Evolutionary conservation across 345 rosid genomes (phyloP), one percentile per base, ranked within the genome.

Genomic region (Euclidium syriacum): DNA sequence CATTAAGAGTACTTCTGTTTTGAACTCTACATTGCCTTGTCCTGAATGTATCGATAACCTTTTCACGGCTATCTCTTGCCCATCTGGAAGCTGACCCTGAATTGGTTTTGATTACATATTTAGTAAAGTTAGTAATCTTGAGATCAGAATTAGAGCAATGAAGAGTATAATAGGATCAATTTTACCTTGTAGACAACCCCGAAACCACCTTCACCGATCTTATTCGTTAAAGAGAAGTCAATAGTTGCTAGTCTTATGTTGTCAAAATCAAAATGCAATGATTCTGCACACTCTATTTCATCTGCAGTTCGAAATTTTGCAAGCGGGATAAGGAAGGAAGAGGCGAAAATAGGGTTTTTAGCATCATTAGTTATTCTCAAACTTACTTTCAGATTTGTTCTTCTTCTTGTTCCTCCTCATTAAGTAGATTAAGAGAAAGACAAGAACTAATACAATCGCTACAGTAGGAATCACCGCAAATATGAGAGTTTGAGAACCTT

Each of bases 11-110:
- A 76, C 70, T 66, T 80, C 81, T 18, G 76, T 80, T 64, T 76
- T 77, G 43, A 83, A 78, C 71, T 83, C 79, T 5, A 32, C 5
- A 20, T 42, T 67, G 34, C 82, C 83, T 55, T 80, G 85, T 12
- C 42, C 52, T 12, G 79, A 80, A 47, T 46, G 25, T 50, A 5
- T 61, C 0, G 80, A 64, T 3, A 80, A 68, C 47, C 83, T 83
- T 71, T 80, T 78, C 9, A 80, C 81, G 0, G 83, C 80, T 48
- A 80, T 65, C 22, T 67, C 60, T 50, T 65, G 56, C 16, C 79
- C 73, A 44, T 75, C 41, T 6, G 11, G 27, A 63, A 78, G 72
- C 41, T 4, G 52, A 10, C 85, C 83, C 79, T 80, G 20, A 10
- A n/a, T n/a, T 41, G 16, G 26, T 46, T 52, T 18, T 26, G 33